Evolutionary conservation across 2,329 filamentous ascomycete genomes (phyloP), one percentile per base, ranked within the genome.

Genomic region (Monilinia fructicola): DNA sequence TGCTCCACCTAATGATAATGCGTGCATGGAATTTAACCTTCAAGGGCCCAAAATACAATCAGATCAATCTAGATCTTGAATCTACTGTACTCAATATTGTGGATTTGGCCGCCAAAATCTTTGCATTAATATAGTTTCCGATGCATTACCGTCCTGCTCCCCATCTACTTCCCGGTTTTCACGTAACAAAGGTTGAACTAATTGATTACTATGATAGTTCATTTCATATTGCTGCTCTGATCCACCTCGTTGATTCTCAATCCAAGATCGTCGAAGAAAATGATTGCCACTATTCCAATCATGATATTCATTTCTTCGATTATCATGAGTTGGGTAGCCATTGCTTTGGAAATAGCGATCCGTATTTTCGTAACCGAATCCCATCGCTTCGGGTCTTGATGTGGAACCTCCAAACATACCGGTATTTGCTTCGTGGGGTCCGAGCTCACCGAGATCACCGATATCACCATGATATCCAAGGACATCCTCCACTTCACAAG

Each of bases 81-180:
- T 31, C 28, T 6, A 31, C 28, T 3, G 28, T 31, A 31, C 31
- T 70, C 53, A 72, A 52, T 71, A 72, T 38, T 68, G 69, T 4
- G n/a, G 59, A 46, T 66, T 54, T 44, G 68, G 69, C 46, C 64
- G 67, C 71, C 69, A 72, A 67, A 71, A 71, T 42, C 67, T 65
- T 38, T 53, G 31, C 48, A 67, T 56, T 12, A 23, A 56, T 11
- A 31, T 46, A 31, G 18, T 31, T 28, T 64, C 53, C 38, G 50
- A 31, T 48, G 38, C 48, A 44, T 55, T 52, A n/a, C 26, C 48
- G 44, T 61, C n/a, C 18, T 50, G 62, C 21, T 31, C 38, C n/a
- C 31, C 50, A n/a, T 60, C 44, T 38, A 26, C 9, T 38, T 50
- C 44, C 31, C 9, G 14, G 21, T 61, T 38, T 38, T 9, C 11